Conservation (phyloP, 257 asterid species). For the Cordia subcordata region DNA sequence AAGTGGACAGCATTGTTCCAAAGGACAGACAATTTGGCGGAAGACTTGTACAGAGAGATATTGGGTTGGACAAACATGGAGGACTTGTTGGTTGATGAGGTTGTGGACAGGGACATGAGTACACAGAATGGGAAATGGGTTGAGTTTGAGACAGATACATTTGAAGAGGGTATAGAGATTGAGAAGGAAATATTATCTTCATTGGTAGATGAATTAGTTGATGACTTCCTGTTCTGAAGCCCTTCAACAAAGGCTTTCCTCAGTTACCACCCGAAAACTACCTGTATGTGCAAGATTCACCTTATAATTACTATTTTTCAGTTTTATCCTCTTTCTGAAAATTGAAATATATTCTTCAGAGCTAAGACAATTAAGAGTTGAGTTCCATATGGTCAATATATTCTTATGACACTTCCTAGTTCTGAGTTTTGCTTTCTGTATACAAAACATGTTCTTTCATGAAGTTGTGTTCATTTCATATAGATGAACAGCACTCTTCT, state of each 20-base stretch:
- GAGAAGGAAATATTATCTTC: conserved; percentile 58
- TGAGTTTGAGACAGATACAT: conserved; percentile 63
- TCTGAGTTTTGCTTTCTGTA: background rate
- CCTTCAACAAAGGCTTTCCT: background rate
- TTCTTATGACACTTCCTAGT: background rate
- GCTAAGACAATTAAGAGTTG: conserved; percentile 1
- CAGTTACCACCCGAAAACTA: background rate
- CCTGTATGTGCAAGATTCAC: conserved; percentile 11
- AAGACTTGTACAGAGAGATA: conserved; percentile 74
- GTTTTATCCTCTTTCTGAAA: background rate
- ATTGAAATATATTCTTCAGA: background rate
- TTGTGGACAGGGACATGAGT: conserved; percentile 92
- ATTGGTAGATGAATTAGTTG: conserved; percentile 70
- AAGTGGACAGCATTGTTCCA: conserved; percentile 38
- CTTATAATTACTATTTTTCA: background rate
- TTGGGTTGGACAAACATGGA: conserved; percentile 58
- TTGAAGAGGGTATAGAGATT: conserved; percentile 82
- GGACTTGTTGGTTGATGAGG: conserved; percentile 82
- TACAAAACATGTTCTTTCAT: background rate
- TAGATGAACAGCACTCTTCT: no score
- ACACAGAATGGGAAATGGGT: conserved; percentile 77
- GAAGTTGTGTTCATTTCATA: no score
- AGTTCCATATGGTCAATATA: background rate
- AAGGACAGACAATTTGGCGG: conserved; percentile 56
- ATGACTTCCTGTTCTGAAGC: conserved; percentile 37